These are phyloP conservation scores for Trichoderma sp. DNA, from an alignment of 2,329 filamentous ascomycete genomes.

Conservation along the genomic window DNA sequence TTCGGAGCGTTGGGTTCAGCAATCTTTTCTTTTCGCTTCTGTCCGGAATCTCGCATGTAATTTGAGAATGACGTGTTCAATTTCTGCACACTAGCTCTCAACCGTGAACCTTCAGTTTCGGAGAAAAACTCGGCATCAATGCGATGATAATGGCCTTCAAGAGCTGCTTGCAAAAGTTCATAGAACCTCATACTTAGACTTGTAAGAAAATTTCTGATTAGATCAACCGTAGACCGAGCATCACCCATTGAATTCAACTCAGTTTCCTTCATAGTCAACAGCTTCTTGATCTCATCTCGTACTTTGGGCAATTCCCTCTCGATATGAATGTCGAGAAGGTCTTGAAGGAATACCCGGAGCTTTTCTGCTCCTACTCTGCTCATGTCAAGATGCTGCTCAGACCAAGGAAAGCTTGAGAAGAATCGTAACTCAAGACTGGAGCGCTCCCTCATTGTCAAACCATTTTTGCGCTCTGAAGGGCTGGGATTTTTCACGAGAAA, in stretches of 20 bases:
- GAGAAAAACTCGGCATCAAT: neutral
- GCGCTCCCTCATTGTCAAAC: neutral
- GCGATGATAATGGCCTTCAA: neutral
- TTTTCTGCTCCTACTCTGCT: neutral
- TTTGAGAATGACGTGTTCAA: neutral
- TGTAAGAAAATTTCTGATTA: neutral
- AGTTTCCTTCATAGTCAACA: neutral
- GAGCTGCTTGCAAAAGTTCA: neutral
- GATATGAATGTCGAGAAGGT: neutral
- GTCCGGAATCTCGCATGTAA: neutral
- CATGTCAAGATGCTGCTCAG: neutral
- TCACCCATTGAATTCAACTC: neutral
- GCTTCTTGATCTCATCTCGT: neutral
- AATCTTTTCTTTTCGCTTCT: neutral
- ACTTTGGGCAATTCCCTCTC: slow-evolving; percentile 12
- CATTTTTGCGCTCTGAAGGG: neutral
- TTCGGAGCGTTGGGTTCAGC: neutral
- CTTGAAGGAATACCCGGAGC: neutral
- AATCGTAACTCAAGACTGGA: neutral
- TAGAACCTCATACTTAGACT: neutral
- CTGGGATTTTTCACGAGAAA: slow-evolving; percentile 1
- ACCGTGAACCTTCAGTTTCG: neutral
- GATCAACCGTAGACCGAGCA: neutral
- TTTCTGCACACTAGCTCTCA: neutral
- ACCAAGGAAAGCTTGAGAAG: neutral